Conservation (phyloP, 1,284 basidiomycete species). For the Chiua sp. region DNA sequence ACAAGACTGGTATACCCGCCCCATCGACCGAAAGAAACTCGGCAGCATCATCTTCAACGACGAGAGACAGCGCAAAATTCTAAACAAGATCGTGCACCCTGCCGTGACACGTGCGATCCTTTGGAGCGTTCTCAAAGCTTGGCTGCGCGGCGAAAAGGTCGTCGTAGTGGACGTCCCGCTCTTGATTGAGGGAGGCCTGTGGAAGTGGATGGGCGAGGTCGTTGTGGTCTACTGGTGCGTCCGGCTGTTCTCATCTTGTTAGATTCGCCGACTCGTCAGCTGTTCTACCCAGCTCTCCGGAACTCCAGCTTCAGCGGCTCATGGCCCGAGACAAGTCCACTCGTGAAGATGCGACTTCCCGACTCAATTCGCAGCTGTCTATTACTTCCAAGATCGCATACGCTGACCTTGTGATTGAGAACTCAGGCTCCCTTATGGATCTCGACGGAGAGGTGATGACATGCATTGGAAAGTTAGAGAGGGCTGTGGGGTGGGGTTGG, state of each 20-base stretch:
- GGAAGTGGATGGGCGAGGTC: conserved; percentile 84
- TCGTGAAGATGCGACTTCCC: conserved; percentile 66
- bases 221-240: conserved; percentile 90
- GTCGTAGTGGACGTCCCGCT: conserved; percentile 95
- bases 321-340: conserved; percentile 70
- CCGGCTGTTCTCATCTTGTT: not conserved
- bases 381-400: conserved; percentile 82
- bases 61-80: conserved; percentile 67
- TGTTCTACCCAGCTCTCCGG: conserved; percentile 56
- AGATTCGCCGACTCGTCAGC: not conserved
- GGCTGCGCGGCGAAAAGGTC: conserved; percentile 80
- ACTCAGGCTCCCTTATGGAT: conserved; percentile 78
- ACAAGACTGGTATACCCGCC: conserved; percentile 56
- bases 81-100: conserved; percentile 92
- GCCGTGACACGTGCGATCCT: conserved; percentile 83
- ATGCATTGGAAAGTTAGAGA: conserved; percentile 64
- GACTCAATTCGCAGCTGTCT: conserved; percentile 84
- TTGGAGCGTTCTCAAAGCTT: conserved; percentile 69
- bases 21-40: conserved; percentile 83
- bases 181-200: conserved; percentile 89
- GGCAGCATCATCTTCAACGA: conserved; percentile 89
- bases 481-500: conserved; percentile 67
- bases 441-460: conserved; percentile 72
- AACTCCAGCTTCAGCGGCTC: conserved; percentile 82
- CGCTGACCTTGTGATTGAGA: conserved; percentile 90